Base-by-base conservation (phyloP, 208 protist genomes). In the Balamuthia mandrillaris region DNA sequence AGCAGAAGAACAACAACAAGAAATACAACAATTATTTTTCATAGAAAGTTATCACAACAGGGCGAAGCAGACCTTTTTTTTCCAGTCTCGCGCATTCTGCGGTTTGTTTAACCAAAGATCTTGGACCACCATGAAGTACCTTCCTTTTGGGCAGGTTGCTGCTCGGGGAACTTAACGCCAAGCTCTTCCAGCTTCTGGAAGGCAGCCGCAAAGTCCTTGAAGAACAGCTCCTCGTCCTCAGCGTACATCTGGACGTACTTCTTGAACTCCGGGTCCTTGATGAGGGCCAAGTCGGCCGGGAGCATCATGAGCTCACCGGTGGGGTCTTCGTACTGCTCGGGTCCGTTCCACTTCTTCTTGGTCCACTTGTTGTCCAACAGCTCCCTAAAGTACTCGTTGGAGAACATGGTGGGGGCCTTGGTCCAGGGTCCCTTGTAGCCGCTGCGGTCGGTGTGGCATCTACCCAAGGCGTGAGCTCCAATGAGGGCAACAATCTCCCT, bases 261-360 rank as follows among this genome's bases (percentile, higher is more conserved):
- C 21, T 72, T 86, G 90, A 96, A 96, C 37, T 86, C 86, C 66
- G 93, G 90, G 81, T 97, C 95, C 5, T 95, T 72, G 7, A 96
- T 54, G 44, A 97, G 88, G 31, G 90, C 89, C 49, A 97, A 88
- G 70, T 98, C 96, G 33, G 95, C 54, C 16, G 95, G 95, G 14
- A 97, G 91, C 96, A 98, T 98, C 95, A 98, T 98, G 4, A 97
- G 88, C 42, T 91, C 89, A 44, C 89, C 93, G 29, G 92, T 95
- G 24, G 75, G 78, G 81, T 96, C 95, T 90, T 92, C 93, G 87
- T 95, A 95, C 89, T 96, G 95, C 74, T 92, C 58, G 49, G 91
- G 89, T 18, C 89, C 88, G 45, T 74, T 60, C 89, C 85, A 91
- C 39, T 91, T 85, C 86, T 88, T 91, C 37, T 27, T 16, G 10